phyloP scores from a whole-genome alignment of 331 rosid species.

The Erythrophleum ivorense region DNA sequence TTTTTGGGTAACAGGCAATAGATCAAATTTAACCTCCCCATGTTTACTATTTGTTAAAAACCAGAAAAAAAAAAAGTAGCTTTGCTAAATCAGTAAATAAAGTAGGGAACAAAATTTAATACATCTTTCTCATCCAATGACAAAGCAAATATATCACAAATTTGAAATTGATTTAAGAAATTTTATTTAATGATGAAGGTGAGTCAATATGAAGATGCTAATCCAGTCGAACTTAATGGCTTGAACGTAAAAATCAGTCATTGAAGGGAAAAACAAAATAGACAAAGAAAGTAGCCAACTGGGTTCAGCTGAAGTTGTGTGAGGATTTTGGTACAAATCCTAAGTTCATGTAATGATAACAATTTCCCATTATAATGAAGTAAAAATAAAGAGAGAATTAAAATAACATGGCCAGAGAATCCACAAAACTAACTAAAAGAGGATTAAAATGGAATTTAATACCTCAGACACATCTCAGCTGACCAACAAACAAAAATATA shows the following conservation, averaged over 20 bases:
- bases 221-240: not conserved
- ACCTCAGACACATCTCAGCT: not conserved
- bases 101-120: not conserved
- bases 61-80: not conserved
- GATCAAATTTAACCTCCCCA: not conserved
- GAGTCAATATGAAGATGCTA: not conserved
- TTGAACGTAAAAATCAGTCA: not conserved
- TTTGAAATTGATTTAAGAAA: not conserved
- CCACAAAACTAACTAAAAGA: not conserved
- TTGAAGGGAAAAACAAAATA: not conserved
- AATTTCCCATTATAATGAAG: too few species aligned
- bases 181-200: not conserved
- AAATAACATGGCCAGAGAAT: not conserved
- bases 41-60: not conserved
- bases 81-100: not conserved
- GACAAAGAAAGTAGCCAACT: not conserved
- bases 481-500: not conserved
- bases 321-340: not conserved
- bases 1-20: not conserved
- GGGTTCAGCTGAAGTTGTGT: not conserved
- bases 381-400: too few species aligned
- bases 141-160: not conserved
- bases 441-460: not conserved
- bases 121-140: not conserved
- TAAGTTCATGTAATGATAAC: too few species aligned